These are phyloP conservation scores for Staphylotrichum longicolle DNA, from an alignment of 495 filamentous ascomycete species.

Conservation along the genomic window DNA sequence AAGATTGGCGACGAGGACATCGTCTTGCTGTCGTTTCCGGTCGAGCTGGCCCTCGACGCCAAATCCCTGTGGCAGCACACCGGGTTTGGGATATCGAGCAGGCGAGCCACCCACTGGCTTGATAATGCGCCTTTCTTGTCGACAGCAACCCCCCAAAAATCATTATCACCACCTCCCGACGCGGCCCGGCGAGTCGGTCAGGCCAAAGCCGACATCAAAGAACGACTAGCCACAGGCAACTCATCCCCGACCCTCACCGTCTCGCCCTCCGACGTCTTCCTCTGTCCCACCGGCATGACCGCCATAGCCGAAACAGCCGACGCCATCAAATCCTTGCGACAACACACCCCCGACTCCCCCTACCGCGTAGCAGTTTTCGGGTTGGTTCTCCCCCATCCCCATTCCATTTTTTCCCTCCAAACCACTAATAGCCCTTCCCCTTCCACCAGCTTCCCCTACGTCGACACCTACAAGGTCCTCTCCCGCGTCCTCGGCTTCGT, in stretches of 20 bases:
- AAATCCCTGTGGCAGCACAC: constrained; percentile 34
- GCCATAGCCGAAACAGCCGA: constrained; percentile 14
- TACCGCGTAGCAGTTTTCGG: constrained; percentile 24
- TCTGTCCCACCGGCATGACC: constrained; percentile 30
- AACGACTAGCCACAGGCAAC: constrained; percentile 7
- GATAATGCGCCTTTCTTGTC: constrained; percentile 10
- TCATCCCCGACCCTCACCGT: constrained; percentile 5
- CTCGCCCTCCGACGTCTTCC: constrained; percentile 19
- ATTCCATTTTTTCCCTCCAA: background rate
- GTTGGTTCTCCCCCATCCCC: constrained; percentile 1
- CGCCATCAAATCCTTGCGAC: constrained; percentile 15
- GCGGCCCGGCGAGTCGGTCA: background rate
- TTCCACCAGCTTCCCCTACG: constrained; percentile 27
- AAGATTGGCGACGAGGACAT: constrained; percentile 20
- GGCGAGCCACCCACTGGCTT: constrained; percentile 26
- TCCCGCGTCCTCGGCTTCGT: constrained; percentile 6
- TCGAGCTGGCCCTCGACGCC: constrained; percentile 9
- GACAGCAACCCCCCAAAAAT: background rate
- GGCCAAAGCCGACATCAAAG: constrained; percentile 1
- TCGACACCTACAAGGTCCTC: constrained; percentile 32
- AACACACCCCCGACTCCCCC: background rate
- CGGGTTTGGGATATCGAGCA: constrained; percentile 34
- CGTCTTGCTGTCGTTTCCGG: constrained; percentile 21
- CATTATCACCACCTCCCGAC: background rate
- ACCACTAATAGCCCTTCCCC: background rate